Evolutionary conservation across 2,329 filamentous ascomycete genomes (phyloP).

Genomic region (Aspergillus quadricinctus): DNA sequence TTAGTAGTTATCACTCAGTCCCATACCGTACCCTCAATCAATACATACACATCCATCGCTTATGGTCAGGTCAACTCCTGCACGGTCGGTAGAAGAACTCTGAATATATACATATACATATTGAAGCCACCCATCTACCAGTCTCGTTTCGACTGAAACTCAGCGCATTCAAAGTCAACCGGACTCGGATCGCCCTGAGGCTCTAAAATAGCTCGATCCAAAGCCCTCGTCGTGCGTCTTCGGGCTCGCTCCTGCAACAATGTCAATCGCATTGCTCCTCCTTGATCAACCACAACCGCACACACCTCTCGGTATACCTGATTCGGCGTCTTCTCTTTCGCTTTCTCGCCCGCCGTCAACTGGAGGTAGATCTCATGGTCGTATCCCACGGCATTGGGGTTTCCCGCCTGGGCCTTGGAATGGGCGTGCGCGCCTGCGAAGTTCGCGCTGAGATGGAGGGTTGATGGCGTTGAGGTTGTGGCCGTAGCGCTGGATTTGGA

Average conservation of each 20-base stretch:
- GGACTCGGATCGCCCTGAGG: conserved; percentile 22
- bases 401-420: conserved; percentile 2
- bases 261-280: neutral
- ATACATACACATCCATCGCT: neutral
- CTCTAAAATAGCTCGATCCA: conserved; percentile 26
- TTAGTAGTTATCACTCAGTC: neutral
- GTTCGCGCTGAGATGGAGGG: conserved; percentile 47
- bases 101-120: neutral
- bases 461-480: conserved; percentile 47
- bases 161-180: conserved; percentile 25
- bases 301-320: conserved; percentile 28
- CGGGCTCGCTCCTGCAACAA: conserved; percentile 22
- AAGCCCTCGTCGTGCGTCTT: conserved; percentile 17
- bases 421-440: conserved; percentile 13
- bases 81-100: neutral
- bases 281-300: neutral
- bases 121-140: neutral
- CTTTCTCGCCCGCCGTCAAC: conserved; percentile 18
- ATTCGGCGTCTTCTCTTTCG: conserved; percentile 24
- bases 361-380: conserved; percentile 31
- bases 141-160: conserved; percentile 15
- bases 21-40: too few species aligned
- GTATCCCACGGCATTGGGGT: conserved; percentile 21
- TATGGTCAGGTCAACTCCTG: neutral
- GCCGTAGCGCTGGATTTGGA: neutral